Evolutionary conservation across 331 rosid genomes (phyloP), one percentile per base, ranked within the genome.

Genomic region (Dryas integrifolia): DNA sequence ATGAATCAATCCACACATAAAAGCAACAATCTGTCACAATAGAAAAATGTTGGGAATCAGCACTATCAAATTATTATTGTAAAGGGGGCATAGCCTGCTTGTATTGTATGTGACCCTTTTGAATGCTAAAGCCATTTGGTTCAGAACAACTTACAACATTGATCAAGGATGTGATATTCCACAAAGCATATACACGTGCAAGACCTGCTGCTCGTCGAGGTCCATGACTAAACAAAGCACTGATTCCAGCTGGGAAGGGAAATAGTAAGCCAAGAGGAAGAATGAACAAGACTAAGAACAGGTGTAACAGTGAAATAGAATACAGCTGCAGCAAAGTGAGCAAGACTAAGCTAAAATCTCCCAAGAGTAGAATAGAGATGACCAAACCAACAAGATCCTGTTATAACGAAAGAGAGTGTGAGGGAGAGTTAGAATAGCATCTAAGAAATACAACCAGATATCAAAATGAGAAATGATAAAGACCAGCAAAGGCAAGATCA

Each of bases 311-410:
- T 0, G 96, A 95, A 78, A 88, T 68, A 2, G 98, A 95, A 69
- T 89, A 95, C 84, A 88, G 79, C 85, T 95, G 99, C 77, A 95
- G 90, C 86, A 91, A 77, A 80, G 89, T 84, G 81, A 95, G 97
- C 79, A 87, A 86, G 62, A 85, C 96, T 81, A 95, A 76, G 89
- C 97, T 91, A 83, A 95, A 85, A 80, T 95, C 99, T 76, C 96
- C 99, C 55, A 95, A 82, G 43, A 95, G 92, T 76, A 95, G 82
- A 83, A 89, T 84, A 30, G 97, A 95, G 84, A 95, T 83, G 53
- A 95, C 84, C 84, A 95, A 82, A 77, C 97, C 97, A 81, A 95
- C 99, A 72, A 95, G 96, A 88, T 95, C 99, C 99, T 95, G 92
- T 73, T 83, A 50, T 52, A 45, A 72, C 10, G 53, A 18, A 30